phyloP scores from a whole-genome alignment of 805 yeast species.

The Debaryomyces castellii region DNA sequence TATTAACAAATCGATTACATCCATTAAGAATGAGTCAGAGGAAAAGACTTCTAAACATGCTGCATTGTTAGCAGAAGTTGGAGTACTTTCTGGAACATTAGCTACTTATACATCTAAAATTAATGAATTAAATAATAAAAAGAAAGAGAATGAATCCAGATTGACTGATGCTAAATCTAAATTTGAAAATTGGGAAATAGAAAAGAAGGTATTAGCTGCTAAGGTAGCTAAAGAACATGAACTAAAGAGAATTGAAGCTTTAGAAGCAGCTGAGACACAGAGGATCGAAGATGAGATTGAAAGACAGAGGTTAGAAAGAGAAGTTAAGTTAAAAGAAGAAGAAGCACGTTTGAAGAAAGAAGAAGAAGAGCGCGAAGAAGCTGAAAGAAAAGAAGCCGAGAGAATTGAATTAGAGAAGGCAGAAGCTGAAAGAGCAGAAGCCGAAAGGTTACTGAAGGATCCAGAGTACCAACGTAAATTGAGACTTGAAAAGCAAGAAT shows the following conservation, averaged over 20 bases:
- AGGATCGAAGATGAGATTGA: conserved; percentile 26
- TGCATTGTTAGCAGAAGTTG: conserved; percentile 43
- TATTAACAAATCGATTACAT: conserved; percentile 36
- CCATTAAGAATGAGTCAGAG: conserved; percentile 34
- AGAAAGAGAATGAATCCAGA: conserved; percentile 33
- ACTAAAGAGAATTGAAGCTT: conserved; percentile 40
- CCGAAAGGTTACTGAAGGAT: conserved; percentile 17
- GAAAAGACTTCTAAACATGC: conserved; percentile 38
- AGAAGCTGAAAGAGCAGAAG: conserved; percentile 17
- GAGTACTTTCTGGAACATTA: conserved; percentile 40
- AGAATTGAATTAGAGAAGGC: conserved; percentile 10
- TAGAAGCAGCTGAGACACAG: conserved; percentile 37
- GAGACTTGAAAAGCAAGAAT: conserved; percentile 24
- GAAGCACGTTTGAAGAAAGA: conserved; percentile 26
- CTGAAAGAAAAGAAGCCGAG: conserved; percentile 15
- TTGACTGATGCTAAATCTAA: conserved; percentile 43
- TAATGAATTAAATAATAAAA: conserved; percentile 35
- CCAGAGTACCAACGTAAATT: conserved; percentile 26
- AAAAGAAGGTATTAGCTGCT: conserved; percentile 44
- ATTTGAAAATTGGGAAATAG: conserved; percentile 43
- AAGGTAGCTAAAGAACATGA: conserved; percentile 34
- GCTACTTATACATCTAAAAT: conserved; percentile 47
- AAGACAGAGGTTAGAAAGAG: conserved; percentile 38
- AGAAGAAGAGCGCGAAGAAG: conserved; percentile 17
- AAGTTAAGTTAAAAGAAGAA: conserved; percentile 30